Percentiles rank a stretch among this genome's conserved stretches.
Conservation (phyloP, 352 stramenopile species). For the Thalassiosira livingstoniorum region DNA sequence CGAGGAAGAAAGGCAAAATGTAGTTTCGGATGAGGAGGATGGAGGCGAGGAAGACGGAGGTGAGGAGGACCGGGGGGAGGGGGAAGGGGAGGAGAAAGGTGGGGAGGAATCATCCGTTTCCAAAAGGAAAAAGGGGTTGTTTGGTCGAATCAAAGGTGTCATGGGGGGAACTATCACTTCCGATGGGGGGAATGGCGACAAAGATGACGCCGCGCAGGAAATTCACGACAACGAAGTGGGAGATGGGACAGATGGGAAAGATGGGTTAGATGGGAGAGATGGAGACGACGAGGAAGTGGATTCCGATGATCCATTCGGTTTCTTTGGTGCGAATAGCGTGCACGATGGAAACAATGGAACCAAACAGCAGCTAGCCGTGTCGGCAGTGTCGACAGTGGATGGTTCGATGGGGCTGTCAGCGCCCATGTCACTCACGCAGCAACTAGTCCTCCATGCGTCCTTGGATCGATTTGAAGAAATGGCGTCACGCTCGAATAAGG, state of each 20-base stretch:
- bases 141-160: slow-evolving; percentile 32
- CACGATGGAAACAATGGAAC: not conserved
- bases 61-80: not conserved
- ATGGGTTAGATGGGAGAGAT: too few species aligned
- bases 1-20: not conserved
- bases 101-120: not conserved
- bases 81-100: not conserved
- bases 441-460: slow-evolving; percentile 76
- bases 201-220: not conserved
- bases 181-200: not conserved
- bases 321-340: slow-evolving; percentile 21
- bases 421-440: slow-evolving; percentile 59
- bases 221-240: not conserved
- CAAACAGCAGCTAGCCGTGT: not conserved
- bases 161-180: not conserved
- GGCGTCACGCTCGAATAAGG: slow-evolving; percentile 44
- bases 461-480: slow-evolving; percentile 80
- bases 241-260: slow-evolving; percentile 3
- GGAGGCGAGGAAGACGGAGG: not conserved
- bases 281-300: slow-evolving; percentile 21
- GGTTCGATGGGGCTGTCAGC: not conserved
- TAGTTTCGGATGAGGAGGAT: not conserved
- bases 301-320: slow-evolving; percentile 54
- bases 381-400: not conserved
- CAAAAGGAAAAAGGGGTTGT: slow-evolving; percentile 9